These are phyloP conservation scores for Trypanosoma lewisi DNA, from an alignment of 208 protist genomes.

Conservation along the genomic window DNA sequence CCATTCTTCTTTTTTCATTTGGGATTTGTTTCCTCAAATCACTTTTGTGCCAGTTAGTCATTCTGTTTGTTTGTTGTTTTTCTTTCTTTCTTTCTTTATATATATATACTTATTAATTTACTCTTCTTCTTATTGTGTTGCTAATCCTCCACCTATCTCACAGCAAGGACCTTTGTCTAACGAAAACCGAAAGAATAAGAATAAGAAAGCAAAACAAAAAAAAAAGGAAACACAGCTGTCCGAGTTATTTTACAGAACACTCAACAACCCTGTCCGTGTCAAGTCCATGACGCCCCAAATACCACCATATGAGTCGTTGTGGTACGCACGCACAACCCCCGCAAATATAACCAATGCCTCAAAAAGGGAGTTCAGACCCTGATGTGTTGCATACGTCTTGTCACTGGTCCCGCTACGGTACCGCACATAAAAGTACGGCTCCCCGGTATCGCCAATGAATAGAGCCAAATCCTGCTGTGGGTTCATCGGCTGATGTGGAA, in stretches of 20 bases:
- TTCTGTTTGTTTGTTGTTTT: no score
- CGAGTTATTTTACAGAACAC: conserved; percentile 23
- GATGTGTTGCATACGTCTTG: conserved; percentile 42
- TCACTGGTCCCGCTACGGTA: conserved; percentile 32
- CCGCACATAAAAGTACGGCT: conserved; percentile 84
- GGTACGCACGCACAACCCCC: conserved; percentile 50
- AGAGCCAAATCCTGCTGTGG: conserved; percentile 44
- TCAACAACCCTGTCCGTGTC: conserved; percentile 25
- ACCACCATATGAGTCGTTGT: conserved; percentile 57
- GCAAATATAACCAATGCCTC: conserved; percentile 70
- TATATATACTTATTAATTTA: neutral
- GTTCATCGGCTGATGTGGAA: conserved; percentile 51
- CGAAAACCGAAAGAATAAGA: neutral
- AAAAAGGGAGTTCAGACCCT: conserved; percentile 60
- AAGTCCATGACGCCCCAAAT: conserved; percentile 63
- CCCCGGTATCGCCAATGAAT: conserved; percentile 69
- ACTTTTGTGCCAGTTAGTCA: no score
- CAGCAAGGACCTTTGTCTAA: neutral
- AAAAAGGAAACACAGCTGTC: neutral
- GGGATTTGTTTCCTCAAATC: no score
- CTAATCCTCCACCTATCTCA: no score
- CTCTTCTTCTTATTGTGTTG: neutral
- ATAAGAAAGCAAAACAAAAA: no score
- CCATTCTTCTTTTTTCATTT: no score
- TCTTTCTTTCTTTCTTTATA: neutral